phyloP scores from a whole-genome alignment of 1,284 basidiomycete genomes.

The Schizophyllum commune region DNA sequence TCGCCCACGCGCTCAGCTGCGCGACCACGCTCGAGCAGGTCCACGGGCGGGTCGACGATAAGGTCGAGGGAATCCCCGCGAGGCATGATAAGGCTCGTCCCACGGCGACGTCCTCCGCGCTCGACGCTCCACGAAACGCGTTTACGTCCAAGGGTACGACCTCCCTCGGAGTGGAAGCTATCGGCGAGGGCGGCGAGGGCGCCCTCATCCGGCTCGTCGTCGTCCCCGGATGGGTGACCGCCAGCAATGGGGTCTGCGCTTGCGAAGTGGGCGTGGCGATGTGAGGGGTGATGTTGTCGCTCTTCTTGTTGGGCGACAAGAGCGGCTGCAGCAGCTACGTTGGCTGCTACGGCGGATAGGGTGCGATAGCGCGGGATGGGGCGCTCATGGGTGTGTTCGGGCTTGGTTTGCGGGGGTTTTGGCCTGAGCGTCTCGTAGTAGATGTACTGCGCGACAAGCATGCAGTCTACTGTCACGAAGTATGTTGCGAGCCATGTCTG shows the following conservation, averaged over 20 bases:
- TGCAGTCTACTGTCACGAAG: constrained; percentile 75
- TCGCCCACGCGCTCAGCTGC: constrained; percentile 32
- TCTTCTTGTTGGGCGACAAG: constrained; percentile 54
- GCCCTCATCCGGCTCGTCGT: constrained; percentile 45
- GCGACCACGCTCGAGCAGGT: constrained; percentile 34
- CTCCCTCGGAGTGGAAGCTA: constrained; percentile 66
- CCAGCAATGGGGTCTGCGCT: constrained; percentile 2
- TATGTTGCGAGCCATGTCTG: constrained; percentile 86
- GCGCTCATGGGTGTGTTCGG: constrained; percentile 33
- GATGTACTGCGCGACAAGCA: constrained; percentile 69
- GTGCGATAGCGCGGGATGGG: constrained; percentile 56
- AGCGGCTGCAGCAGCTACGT: constrained; percentile 59
- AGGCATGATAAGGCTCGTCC: constrained; percentile 26
- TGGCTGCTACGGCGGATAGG: constrained; percentile 56
- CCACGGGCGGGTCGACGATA: background rate
- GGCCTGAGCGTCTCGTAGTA: constrained; percentile 45
- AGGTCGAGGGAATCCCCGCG: background rate
- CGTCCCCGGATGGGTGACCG: constrained; percentile 25
- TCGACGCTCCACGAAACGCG: constrained; percentile 64
- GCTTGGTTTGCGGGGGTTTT: constrained; percentile 25
- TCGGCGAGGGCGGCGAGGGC: constrained; percentile 49
- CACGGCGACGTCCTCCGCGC: constrained; percentile 30
- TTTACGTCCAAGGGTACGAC: constrained; percentile 36
- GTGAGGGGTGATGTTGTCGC: constrained; percentile 15
- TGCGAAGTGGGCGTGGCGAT: background rate